Evolutionary conservation across 495 filamentous ascomycete species (phyloP), one percentile per base, ranked within the genome.

Genomic region (Xeromyces bisporus): DNA sequence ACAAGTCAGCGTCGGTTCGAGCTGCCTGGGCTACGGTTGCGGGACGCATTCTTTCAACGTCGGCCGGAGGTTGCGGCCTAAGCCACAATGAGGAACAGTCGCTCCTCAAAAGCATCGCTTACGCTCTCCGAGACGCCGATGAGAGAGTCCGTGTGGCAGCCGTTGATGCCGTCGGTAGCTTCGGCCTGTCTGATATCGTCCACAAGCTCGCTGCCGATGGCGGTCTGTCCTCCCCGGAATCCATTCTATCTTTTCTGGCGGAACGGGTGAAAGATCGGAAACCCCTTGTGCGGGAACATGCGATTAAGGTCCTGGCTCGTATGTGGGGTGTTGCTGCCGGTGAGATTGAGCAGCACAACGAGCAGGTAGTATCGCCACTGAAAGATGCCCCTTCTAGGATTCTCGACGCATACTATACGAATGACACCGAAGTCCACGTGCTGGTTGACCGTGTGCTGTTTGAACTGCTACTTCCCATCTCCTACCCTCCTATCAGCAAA

Each of bases 251-350:
- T 29, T 81, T 75, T 32, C 67, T 99, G 10, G 80, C 80, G 15
- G 87, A 94, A 38, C 73, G 89, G 36, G 79, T 80, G 26, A 81
- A 86, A 47, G 91, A 99, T 55, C 73, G 71, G 28, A 89, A 80
- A 46, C 75, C 74, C 10, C 64, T 68, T 20, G 77, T 99, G 8
- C 75, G 87, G 31, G 70, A 75, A 31, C 86, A 83, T 38, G 85
- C 79, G 17, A 93, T 92, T 73, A 75, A 69, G 21, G 66, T 84
- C 17, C 55, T 96, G 8, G 78, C 72, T 12, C 74, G 76, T 28
- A 77, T 93, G 25, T 99, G 89, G 89, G 89, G 77, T 7, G 84
- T 87, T 29, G 87, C 82, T 1, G 72, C 72, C 12, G 80, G 84
- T 13, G 85, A 93, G 37, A 77, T 99, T 38, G 75, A 80, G 25